Conservation (phyloP, 2,329 filamentous ascomycete species). For the Fonsecaea pugnacius region DNA sequence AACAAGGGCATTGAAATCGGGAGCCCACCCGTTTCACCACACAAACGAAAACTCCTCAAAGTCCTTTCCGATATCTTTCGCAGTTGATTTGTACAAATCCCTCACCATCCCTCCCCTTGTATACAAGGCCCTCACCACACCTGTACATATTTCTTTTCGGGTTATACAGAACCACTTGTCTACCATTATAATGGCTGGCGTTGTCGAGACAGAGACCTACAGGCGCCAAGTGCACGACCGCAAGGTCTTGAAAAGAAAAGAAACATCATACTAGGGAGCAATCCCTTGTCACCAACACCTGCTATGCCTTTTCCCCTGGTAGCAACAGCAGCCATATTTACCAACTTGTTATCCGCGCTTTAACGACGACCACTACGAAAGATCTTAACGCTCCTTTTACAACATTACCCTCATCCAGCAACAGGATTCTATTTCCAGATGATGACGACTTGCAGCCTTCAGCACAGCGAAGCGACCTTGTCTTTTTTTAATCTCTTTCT, state of each 20-base stretch:
- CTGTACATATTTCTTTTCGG: conserved; percentile 14
- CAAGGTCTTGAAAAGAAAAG: conserved; percentile 9
- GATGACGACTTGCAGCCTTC: conserved; percentile 20
- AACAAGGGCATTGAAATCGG: conserved; percentile 45
- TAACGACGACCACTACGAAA: conserved; percentile 14
- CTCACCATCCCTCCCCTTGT: conserved; percentile 20
- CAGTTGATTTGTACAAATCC: conserved; percentile 27
- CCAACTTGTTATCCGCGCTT: neutral
- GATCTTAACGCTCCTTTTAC: conserved; percentile 8
- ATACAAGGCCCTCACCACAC: conserved; percentile 16
- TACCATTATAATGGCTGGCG: conserved; percentile 7
- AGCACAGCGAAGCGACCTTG: conserved; percentile 11
- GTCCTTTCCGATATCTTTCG: conserved; percentile 50
- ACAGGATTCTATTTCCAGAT: conserved; percentile 2
- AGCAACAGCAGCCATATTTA: conserved; percentile 2
- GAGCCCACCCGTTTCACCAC: conserved; percentile 48
- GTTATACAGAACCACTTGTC: conserved; percentile 12
- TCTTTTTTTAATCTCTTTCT: neutral
- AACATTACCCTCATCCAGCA: conserved; percentile 4
- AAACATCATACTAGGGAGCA: conserved; percentile 8
- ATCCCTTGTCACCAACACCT: conserved; percentile 14
- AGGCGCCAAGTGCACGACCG: conserved; percentile 3
- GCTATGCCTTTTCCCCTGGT: conserved; percentile 2
- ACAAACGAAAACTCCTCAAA: conserved; percentile 51
- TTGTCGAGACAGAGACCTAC: conserved; percentile 6